phyloP scores from a whole-genome alignment of 2,329 filamentous ascomycete genomes.

The Zasmidium citrigriseum region DNA sequence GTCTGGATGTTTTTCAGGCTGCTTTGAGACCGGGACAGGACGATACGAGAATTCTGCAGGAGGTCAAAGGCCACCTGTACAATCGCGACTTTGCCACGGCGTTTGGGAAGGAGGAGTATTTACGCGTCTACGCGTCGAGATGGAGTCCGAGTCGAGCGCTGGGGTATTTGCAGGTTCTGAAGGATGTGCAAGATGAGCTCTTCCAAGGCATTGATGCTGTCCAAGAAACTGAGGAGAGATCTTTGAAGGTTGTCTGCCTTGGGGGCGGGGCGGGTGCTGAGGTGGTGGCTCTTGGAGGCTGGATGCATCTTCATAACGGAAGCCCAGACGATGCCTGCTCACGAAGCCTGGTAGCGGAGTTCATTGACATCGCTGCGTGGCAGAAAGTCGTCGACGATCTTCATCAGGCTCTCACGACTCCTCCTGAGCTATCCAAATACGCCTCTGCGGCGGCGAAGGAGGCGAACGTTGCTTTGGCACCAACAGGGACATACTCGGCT shows the following conservation, averaged over 20 bases:
- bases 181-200: constrained; percentile 33
- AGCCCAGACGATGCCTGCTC: not conserved
- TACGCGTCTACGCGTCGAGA: constrained; percentile 81
- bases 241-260: constrained; percentile 54
- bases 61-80: constrained; percentile 83
- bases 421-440: constrained; percentile 49
- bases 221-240: not conserved
- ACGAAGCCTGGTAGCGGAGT: constrained; percentile 51
- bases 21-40: constrained; percentile 46
- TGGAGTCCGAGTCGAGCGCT: constrained; percentile 89
- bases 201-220: not conserved
- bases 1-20: constrained; percentile 72
- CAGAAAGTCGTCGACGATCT: constrained; percentile 61
- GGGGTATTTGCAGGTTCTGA: constrained; percentile 70
- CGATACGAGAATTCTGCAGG: constrained; percentile 62
- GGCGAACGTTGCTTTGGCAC: constrained; percentile 41
- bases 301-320: constrained; percentile 34
- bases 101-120: constrained; percentile 69
- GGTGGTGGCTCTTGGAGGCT: constrained; percentile 63
- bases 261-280: constrained; percentile 68
- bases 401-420: constrained; percentile 55
- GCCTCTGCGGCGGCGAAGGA: constrained; percentile 48
- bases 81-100: constrained; percentile 80
- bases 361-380: constrained; percentile 88
- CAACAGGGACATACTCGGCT: constrained; percentile 35